phyloP scores from a whole-genome alignment of 805 yeast genomes.

The Metschnikowia hibisci region DNA sequence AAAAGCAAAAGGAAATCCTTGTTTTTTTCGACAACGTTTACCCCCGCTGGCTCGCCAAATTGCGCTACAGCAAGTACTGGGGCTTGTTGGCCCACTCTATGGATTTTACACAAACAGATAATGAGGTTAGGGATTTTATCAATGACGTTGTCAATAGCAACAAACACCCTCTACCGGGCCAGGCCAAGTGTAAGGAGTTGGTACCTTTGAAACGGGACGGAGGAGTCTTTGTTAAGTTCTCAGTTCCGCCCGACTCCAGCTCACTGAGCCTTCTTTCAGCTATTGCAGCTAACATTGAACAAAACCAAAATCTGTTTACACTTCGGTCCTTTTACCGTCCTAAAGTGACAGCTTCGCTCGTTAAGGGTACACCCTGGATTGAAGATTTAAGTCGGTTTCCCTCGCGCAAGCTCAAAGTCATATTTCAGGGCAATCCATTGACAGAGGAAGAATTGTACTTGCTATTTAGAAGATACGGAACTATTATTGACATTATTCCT shows the following conservation, averaged over 20 bases:
- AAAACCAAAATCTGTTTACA: slow-evolving; percentile 17
- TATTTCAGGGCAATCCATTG: slow-evolving; percentile 72
- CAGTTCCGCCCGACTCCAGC: slow-evolving; percentile 50
- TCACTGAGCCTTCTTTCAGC: slow-evolving; percentile 50
- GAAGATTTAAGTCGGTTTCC: slow-evolving; percentile 86
- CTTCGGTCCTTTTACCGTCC: slow-evolving; percentile 25
- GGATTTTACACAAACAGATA: slow-evolving; percentile 13
- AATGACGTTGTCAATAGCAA: slow-evolving; percentile 12
- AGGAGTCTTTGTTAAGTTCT: slow-evolving; percentile 84
- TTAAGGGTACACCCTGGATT: slow-evolving; percentile 93
- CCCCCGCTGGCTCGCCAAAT: slow-evolving; percentile 26
- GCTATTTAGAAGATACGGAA: slow-evolving; percentile 83
- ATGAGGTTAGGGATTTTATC: slow-evolving; percentile 20
- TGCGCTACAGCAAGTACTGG: slow-evolving; percentile 22
- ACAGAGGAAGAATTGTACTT: slow-evolving; percentile 80
- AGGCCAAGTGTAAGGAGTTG: slow-evolving; percentile 48
- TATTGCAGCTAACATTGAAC: slow-evolving; percentile 45
- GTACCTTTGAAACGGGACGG: slow-evolving; percentile 81
- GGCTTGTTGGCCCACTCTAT: slow-evolving; percentile 18
- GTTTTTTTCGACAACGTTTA: slow-evolving; percentile 37
- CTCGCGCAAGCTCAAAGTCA: slow-evolving; percentile 55
- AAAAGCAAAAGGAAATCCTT: slow-evolving; percentile 28
- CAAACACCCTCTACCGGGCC: slow-evolving; percentile 28
- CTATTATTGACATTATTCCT: slow-evolving; percentile 69
- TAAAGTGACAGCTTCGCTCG: slow-evolving; percentile 51